A percentile compares a stretch with the other conserved stretches of the same genome.
phyloP scores from a whole-genome alignment of 2,329 filamentous ascomycete species.

The Aureobasidium sp. region DNA sequence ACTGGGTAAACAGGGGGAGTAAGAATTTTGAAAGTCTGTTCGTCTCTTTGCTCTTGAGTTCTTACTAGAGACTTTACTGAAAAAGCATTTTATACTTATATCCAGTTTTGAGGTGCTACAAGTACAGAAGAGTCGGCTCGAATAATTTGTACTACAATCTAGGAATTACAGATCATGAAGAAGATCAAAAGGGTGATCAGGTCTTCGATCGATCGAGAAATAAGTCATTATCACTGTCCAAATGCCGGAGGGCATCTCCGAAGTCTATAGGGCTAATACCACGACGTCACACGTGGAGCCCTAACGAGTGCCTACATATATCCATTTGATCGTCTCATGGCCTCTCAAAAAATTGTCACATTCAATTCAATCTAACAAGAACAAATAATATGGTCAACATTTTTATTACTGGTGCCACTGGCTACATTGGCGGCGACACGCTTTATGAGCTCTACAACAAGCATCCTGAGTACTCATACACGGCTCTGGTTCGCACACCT shows the following conservation, averaged over 20 bases:
- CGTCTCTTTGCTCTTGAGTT: background rate
- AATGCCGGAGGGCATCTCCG: background rate
- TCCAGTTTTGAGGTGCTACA: background rate
- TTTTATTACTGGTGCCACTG: slow-evolving; percentile 22
- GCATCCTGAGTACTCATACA: slow-evolving; percentile 42
- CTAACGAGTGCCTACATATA: background rate
- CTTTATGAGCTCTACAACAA: slow-evolving; percentile 34
- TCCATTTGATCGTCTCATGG: background rate
- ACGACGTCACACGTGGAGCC: background rate
- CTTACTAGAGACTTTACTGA: background rate
- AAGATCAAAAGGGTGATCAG: background rate
- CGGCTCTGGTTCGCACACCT: slow-evolving; percentile 40
- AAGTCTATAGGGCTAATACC: background rate
- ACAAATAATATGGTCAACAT: slow-evolving; percentile 6
- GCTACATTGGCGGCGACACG: slow-evolving; percentile 37
- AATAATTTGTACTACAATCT: no score
- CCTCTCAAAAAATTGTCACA: background rate
- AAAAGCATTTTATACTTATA: background rate
- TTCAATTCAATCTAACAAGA: background rate
- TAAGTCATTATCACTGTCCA: background rate
- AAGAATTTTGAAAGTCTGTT: background rate
- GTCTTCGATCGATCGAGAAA: background rate
- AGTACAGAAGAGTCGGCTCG: no score
- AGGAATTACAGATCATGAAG: no score
- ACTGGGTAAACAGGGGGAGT: background rate